Evolutionary conservation across 148 eudicot genomes (phyloP), one percentile per base, ranked within the genome.

Genomic region (Nepenthes gracilis): DNA sequence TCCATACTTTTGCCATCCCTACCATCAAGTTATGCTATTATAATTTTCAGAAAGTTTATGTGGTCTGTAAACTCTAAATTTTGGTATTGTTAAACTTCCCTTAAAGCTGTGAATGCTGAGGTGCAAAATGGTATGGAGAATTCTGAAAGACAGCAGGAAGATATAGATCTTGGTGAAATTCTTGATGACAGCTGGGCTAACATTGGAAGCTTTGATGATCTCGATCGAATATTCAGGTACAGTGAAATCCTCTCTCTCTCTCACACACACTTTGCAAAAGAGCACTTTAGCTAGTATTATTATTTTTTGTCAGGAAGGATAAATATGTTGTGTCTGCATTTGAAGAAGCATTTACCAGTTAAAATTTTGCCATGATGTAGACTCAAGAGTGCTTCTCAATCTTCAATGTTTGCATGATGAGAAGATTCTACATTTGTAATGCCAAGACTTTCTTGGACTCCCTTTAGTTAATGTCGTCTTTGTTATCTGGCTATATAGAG

Each of bases 191-290:
- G 79, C 63, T 90, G 97, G 97, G 83, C 77, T 68, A 79, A 75
- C 73, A 80, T 90, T 74, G 97, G 86, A 64, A 85, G 91, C 68
- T 87, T 84, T 62, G 88, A 90, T 73, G 97, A 87, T 76, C 86
- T 90, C 54, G 91, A 87, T 68, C 78, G 78, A 58, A 90, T 90
- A 58, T 87, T 90, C 74, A 87, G 97, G 97, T 90, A 79, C 6
- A 5, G 15, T 11, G 10, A 49, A 49, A 49, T 49, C n/a, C 53
- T 5, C 53, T 12, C 15, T n/a, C 15, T 49, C 8, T 40, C 4
- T 49, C 8, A 0, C 4, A 4, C 45, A 40, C 6, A 1, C 45
- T 40, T 3, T 23, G 23, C 23, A 23, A 23, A 23, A 23, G 23
- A 23, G 23, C 23, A 23, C 23, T 23, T 23, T 23, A 23, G 23